Evolutionary conservation across 768 basidiomycete genomes (phyloP), one percentile per base, ranked within the genome.

Genomic region (Agaricus subrufescens): DNA sequence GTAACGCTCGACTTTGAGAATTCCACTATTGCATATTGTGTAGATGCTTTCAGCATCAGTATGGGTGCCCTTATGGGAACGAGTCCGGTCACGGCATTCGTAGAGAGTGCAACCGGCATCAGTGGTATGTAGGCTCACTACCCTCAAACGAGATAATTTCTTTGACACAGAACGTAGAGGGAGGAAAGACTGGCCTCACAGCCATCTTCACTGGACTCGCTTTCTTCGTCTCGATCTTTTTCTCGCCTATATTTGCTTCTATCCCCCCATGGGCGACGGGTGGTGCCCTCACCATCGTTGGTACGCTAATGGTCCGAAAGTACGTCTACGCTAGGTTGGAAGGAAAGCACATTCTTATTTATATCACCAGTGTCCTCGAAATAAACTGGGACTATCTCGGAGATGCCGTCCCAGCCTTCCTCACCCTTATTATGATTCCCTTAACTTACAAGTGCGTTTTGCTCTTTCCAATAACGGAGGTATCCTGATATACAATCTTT

Each of bases 351-450:
- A 46, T 23, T 12, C 44, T 57, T 12, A 14, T 46, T 52, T 37
- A 26, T 45, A 15, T 58, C 9, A 52, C 1, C 47, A 87, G 84
- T 62, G 88, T 90, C 23, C 78, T 83, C 31, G 91, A 91, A 46
- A 87, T 94, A 69, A 94, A 94, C 70, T 94, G 91, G 91, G 78
- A 86, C 64, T 94, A 92, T 66, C 78, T 89, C 23, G 91, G 91
- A 7, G 91, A 94, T 64, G 81, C 87, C n/a, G 82, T 94, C 0
- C 91, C 91, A 11, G 90, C 91, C 0, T 93, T 94, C 77, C 69
- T 94, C 47, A 89, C 87, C 0, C 73, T 94, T 56, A 76, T 94
- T 49, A 79, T 89, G 52, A 93, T 93, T 57, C 89, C 89, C 9
- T 70, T 90, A 19, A 82, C 86, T 12, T 88, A 83, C 78, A 91